Percentiles rank a stretch among this genome's conserved stretches.
phyloP scores from a whole-genome alignment of 2,329 filamentous ascomycete genomes.

The Cyanodermella asteris region DNA sequence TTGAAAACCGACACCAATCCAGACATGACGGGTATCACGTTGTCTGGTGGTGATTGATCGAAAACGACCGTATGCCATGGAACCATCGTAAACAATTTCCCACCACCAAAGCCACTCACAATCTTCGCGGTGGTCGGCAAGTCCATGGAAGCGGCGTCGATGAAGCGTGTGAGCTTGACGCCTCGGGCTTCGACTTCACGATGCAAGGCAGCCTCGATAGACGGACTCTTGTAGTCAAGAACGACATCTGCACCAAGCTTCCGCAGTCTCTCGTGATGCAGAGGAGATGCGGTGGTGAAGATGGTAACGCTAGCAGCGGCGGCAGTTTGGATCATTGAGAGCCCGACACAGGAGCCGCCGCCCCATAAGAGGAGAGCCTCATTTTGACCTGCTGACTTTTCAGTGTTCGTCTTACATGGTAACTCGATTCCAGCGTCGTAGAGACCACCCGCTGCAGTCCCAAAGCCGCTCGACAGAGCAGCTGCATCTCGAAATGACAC shows the following conservation, averaged over 20 bases:
- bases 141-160: too few species aligned
- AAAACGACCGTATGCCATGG: too few species aligned
- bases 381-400: slow-evolving; percentile 9
- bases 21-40: slow-evolving; percentile 3
- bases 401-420: too few species aligned
- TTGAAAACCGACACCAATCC: slow-evolving; percentile 7
- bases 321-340: slow-evolving; percentile 21
- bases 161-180: too few species aligned
- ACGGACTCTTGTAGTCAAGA: slow-evolving; percentile 19
- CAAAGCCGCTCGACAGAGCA: too few species aligned
- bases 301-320: slow-evolving; percentile 18
- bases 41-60: too few species aligned
- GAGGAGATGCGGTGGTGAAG: slow-evolving; percentile 18
- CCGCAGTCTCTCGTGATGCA: slow-evolving; percentile 17
- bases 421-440: too few species aligned
- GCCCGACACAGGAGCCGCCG: slow-evolving; percentile 21
- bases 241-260: slow-evolving; percentile 16
- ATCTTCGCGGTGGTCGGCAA: too few species aligned
- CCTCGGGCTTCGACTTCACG: slow-evolving; percentile 19
- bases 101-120: slow-evolving; percentile 7
- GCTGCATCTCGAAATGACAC: too few species aligned
- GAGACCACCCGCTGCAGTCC: too few species aligned
- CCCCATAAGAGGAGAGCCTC: slow-evolving; percentile 21
- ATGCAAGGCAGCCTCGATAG: slow-evolving; percentile 14
- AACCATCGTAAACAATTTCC: slow-evolving; percentile 7